Evolutionary conservation across 345 rosid genomes (phyloP), one percentile per base, ranked within the genome.

Genomic region (Combretum micranthum): DNA sequence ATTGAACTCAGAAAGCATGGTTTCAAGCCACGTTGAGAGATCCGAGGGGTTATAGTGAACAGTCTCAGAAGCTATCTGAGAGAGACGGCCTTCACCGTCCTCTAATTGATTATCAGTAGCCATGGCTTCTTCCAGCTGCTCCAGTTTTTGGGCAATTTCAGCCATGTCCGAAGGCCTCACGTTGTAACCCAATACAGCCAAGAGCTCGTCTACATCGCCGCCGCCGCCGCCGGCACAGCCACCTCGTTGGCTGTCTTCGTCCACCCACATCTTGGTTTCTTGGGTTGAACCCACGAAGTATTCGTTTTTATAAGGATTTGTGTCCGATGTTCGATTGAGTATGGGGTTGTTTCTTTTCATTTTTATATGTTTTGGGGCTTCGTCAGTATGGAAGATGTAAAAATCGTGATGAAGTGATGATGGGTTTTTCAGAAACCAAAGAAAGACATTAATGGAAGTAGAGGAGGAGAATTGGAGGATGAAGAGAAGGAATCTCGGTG

Each of bases 21-120:
- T 72, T 26, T 86, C 80, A 12, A 86, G 81, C 88, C 88, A 89
- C 1, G 84, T 56, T 2, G 70, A 79, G 0, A 89, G 74, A 73
- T 89, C 90, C 2, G 96, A 77, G 0, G 96, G 96, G 59, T 89
- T 85, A 53, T 84, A 82, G 53, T 89, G 95, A 47, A 89, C 84
- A 5, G 97, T 74, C 0, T 89, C 95, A 0, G 84, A 57, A 1
- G 82, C 77, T 16, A 89, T 68, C n/a, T 79, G 76, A 23, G 86
- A 80, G 13, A 84, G 23, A 32, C 39, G 39, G 10, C 9, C 39
- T 32, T 32, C 1, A 0, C 82, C 95, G 42, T 82, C 95, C 44
- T 71, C 89, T 19, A 77, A 86, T 7, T 32, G 39, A 32, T 32
- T 32, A 61, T 61, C 82, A 56, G 59, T 65, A 19, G 82, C 72